phyloP scores from a whole-genome alignment of 352 stramenopile genomes.

The Pythium aristosporum region DNA sequence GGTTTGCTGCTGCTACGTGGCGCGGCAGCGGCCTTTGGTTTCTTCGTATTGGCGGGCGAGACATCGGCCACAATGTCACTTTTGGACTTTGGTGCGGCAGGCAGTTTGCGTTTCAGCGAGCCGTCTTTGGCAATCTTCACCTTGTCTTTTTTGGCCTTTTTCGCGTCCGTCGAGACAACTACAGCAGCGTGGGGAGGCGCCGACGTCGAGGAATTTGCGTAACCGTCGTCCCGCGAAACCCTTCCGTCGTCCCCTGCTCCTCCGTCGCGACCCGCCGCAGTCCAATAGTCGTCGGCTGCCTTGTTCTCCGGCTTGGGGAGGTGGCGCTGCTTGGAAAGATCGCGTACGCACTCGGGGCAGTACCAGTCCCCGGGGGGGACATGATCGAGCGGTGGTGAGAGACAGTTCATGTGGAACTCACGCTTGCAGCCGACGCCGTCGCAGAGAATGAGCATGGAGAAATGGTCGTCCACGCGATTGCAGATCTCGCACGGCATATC shows the following conservation, averaged over 20 bases:
- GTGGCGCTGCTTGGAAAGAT: conserved; percentile 35
- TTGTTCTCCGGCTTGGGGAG: conserved; percentile 13
- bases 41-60: conserved; percentile 37
- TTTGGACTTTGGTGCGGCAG: conserved; percentile 32
- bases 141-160: conserved; percentile 62
- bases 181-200: neutral
- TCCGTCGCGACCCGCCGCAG: conserved; percentile 1
- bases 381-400: conserved; percentile 57
- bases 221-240: conserved; percentile 7
- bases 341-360: conserved; percentile 63
- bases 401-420: conserved; percentile 87
- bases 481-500: conserved; percentile 84
- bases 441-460: conserved; percentile 82
- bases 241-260: conserved; percentile 4
- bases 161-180: conserved; percentile 10
- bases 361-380: conserved; percentile 78
- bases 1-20: conserved; percentile 21
- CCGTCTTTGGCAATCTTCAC: conserved; percentile 43
- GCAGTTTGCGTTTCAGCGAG: conserved; percentile 56
- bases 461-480: conserved; percentile 79
- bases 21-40: conserved; percentile 27
- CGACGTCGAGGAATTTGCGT: conserved; percentile 2
- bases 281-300: conserved; percentile 14
- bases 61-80: conserved; percentile 8
- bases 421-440: conserved; percentile 79